Conservation (phyloP, 176 grass and related monocot genomes). For the Eleusine indica region DNA sequence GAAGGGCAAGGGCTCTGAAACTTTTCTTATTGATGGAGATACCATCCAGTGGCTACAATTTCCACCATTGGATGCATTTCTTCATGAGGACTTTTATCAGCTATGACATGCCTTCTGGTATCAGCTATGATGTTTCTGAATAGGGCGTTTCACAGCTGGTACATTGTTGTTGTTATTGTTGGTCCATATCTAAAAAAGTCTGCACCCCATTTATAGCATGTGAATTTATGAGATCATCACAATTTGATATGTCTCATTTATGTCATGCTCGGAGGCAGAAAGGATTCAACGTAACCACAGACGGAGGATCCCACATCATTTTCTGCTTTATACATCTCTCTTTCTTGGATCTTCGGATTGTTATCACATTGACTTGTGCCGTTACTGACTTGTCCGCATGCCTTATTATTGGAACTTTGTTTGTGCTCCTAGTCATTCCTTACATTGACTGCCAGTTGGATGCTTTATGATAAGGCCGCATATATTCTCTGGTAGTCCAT, state of each 20-base stretch:
- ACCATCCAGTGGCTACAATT: not conserved
- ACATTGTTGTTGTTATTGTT: not conserved
- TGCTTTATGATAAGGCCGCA: conserved; percentile 24
- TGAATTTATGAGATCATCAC: conserved; percentile 7
- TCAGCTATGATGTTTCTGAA: conserved; percentile 10
- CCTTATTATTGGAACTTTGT: conserved; percentile 16
- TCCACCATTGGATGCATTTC: conserved; percentile 36
- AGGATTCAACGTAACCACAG: not conserved
- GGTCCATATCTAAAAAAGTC: conserved; percentile 25
- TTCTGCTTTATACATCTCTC: conserved; percentile 28
- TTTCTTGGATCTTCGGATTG: conserved; percentile 13
- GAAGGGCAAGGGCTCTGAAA: too few relatives aligned
- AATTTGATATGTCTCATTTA: conserved; percentile 16
- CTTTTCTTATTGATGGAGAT: too few relatives aligned
- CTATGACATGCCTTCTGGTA: not conserved
- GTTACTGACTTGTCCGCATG: not conserved
- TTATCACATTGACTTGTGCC: not conserved
- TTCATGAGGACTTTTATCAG: conserved; percentile 11
- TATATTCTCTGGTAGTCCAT: conserved; percentile 18
- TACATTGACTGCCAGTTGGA: conserved; percentile 27
- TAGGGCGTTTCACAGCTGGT: conserved; percentile 13
- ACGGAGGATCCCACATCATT: not conserved
- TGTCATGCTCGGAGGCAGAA: conserved; percentile 16
- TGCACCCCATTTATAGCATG: not conserved
- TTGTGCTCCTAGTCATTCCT: not conserved